Conservation (phyloP, 345 rosid species). For the Hevea brasiliensis region DNA sequence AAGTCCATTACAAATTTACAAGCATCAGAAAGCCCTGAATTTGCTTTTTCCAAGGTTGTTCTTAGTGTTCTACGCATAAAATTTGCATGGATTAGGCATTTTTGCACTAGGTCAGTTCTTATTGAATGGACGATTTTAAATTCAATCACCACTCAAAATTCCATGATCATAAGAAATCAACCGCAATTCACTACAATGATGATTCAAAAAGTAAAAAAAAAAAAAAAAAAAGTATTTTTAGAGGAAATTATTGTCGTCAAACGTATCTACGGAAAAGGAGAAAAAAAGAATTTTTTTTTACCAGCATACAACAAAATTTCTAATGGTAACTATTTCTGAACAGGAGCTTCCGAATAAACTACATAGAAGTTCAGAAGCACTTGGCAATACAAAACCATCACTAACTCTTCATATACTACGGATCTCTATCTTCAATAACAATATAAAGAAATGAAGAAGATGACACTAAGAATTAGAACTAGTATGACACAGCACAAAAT, state of each 20-base stretch:
- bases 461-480: conserved; percentile 1
- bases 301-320: conserved; percentile 44
- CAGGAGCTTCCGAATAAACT: conserved; percentile 26
- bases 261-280: neutral
- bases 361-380: conserved; percentile 14
- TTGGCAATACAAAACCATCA: conserved; percentile 28
- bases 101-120: too few relatives aligned
- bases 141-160: too few relatives aligned
- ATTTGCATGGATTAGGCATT: too few relatives aligned
- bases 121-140: too few relatives aligned
- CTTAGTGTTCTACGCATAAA: too few relatives aligned
- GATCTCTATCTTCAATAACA: conserved; percentile 30
- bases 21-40: too few relatives aligned
- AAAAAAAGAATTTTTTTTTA: neutral
- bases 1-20: too few relatives aligned
- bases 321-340: conserved; percentile 24
- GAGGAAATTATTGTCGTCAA: conserved; percentile 15
- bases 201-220: too few relatives aligned
- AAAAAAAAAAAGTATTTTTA: too few relatives aligned
- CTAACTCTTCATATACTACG: conserved; percentile 40
- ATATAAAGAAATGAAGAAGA: conserved; percentile 12
- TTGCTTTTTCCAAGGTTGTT: too few relatives aligned
- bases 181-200: too few relatives aligned
- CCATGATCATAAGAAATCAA: too few relatives aligned
- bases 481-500: conserved; percentile 31